Evolutionary conservation across 2,329 filamentous ascomycete species (phyloP).

Genomic region (Akanthomyces muscarius): DNA sequence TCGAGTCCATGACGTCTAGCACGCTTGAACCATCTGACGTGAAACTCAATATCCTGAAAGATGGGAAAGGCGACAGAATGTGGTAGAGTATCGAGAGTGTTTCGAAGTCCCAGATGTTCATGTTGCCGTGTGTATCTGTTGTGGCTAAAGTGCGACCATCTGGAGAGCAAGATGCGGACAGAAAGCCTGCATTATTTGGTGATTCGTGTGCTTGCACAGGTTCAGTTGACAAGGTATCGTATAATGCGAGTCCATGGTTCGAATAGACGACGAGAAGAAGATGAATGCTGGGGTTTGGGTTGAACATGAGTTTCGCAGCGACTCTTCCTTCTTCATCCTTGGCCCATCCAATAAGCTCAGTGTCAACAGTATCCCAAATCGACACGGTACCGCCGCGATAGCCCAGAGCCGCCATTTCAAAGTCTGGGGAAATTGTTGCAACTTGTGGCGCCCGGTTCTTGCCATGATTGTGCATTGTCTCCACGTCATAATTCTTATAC

Average conservation of each 20-base stretch:
- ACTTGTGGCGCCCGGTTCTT: constrained; percentile 17
- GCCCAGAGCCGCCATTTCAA: constrained; percentile 22
- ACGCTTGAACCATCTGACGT: constrained; percentile 22
- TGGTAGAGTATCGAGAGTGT: constrained; percentile 22
- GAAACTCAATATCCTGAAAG: constrained; percentile 22
- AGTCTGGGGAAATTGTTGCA: constrained; percentile 21
- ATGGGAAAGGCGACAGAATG: constrained; percentile 17
- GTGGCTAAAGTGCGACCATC: constrained; percentile 24
- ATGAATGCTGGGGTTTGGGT: constrained; percentile 22
- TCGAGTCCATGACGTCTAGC: constrained; percentile 8
- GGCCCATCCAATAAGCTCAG: constrained; percentile 22
- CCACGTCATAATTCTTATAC: not conserved
- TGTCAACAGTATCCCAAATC: constrained; percentile 21
- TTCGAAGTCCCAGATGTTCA: constrained; percentile 25
- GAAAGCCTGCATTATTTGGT: constrained; percentile 11
- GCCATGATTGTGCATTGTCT: too few species aligned
- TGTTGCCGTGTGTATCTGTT: constrained; percentile 17
- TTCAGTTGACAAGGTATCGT: constrained; percentile 21
- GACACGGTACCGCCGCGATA: constrained; percentile 23
- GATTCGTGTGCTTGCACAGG: constrained; percentile 13
- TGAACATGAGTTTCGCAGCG: constrained; percentile 21
- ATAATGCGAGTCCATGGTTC: constrained; percentile 21
- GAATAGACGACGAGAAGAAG: constrained; percentile 23
- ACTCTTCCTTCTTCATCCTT: constrained; percentile 19
- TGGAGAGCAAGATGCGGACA: constrained; percentile 20